These are phyloP conservation scores for Ophiostoma novo-ulmi DNA, from an alignment of 2,329 filamentous ascomycete genomes.

Conservation along the genomic window DNA sequence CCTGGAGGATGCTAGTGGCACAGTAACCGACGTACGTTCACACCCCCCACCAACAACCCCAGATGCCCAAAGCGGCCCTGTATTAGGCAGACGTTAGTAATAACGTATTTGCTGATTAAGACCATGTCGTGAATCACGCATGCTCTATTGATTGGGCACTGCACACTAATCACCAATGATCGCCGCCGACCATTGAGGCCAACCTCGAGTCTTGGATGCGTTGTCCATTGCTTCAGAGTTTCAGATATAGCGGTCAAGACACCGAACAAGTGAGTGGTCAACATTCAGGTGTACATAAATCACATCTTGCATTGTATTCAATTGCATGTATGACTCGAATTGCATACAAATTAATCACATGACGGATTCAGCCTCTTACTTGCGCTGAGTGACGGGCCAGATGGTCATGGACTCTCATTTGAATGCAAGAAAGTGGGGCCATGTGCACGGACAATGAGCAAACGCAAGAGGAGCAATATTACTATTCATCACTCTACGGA, in stretches of 20 bases:
- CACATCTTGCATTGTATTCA: too few relatives aligned
- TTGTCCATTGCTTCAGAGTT: not conserved
- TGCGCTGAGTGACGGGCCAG: not conserved
- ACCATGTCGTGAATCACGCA: not conserved
- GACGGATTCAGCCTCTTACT: not conserved
- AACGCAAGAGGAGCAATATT: not conserved
- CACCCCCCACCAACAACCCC: not conserved
- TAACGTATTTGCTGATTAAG: not conserved
- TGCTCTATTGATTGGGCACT: not conserved
- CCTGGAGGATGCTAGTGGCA: not conserved
- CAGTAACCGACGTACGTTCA: too few relatives aligned
- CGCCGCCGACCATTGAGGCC: not conserved
- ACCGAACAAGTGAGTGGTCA: too few relatives aligned
- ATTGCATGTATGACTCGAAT: not conserved
- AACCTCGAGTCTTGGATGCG: not conserved
- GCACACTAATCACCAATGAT: not conserved
- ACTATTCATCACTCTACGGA: not conserved
- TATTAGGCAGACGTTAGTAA: not conserved
- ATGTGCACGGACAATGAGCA: not conserved
- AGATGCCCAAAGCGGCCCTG: not conserved
- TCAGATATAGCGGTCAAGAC: too few relatives aligned
- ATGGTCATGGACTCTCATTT: not conserved
- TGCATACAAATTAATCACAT: not conserved
- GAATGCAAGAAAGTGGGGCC: not conserved
- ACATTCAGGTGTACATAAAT: too few relatives aligned